Evolutionary conservation across 2,329 filamentous ascomycete genomes (phyloP), one percentile per base, ranked within the genome.

Genomic region (Graphilbum ipis-grandicollis): DNA sequence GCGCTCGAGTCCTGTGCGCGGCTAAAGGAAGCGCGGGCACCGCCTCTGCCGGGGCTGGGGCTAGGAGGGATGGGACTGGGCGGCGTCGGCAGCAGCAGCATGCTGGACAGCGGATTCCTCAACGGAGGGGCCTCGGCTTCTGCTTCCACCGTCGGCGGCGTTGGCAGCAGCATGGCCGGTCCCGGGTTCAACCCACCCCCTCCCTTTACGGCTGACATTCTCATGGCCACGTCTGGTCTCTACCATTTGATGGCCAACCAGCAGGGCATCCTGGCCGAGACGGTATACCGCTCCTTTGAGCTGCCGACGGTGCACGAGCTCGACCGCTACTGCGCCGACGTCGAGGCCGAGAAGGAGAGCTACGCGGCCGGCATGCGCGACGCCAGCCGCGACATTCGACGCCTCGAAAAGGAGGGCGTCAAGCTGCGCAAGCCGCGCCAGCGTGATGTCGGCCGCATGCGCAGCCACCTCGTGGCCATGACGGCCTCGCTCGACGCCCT

Each of bases 211-310:
- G 74, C 73, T 14, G 72, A 78, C 53, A 62, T 64, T 37, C 59
- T 79, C 32, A 58, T 79, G 41, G 65, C 70, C 22, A 68, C 72
- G 12, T 68, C 70, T 25, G 75, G 75, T 26, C 63, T 79, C 30
- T 75, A 79, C 50, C 71, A 79, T 47, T 62, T 79, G 17, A 61
- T 78, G 40, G 74, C 74, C 33, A 79, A 79, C 55, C 75, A 79
- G 57, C 71, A 77, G 52, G 72, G 78, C 49, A 79, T 79, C 46
- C 63, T 79, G 4, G 71, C 65, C 44, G 75, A 79, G 54, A 78
- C 72, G 0, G 71, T 79, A 9, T 79, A 79, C 53, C 63, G 74
- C 38, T 65, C 63, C 40, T 79, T 79, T 50, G 75, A 79, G 53
- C 72, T 79, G 28, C 75, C 75, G 4, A 57, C 79, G 18, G 60